These are phyloP conservation scores for Pouteria glomerata DNA, from an alignment of 148 eudicot species.

Conservation along the genomic window DNA sequence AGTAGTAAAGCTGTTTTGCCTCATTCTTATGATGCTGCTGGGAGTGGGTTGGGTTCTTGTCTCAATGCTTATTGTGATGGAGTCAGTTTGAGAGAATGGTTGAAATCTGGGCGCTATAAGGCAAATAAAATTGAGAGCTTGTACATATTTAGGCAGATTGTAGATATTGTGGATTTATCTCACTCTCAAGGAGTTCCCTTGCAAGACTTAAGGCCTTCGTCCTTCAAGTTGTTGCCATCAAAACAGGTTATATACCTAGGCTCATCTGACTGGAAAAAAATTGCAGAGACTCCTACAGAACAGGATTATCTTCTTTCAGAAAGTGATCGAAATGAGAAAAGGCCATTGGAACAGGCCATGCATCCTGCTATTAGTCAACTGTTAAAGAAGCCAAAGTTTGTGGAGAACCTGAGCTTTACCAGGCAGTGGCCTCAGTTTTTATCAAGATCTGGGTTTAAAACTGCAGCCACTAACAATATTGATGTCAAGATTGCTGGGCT, in stretches of 20 bases:
- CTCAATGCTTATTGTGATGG: conserved; percentile 30
- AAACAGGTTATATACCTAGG: conserved; percentile 58
- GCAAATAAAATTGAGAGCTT: conserved; percentile 46
- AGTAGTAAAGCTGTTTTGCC: conserved; percentile 15
- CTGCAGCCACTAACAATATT: conserved; percentile 16
- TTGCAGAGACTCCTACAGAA: conserved; percentile 15
- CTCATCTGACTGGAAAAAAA: conserved; percentile 33
- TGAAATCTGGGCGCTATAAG: conserved; percentile 38
- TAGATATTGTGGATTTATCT: conserved; percentile 54
- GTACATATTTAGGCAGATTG: conserved; percentile 55
- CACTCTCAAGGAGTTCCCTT: conserved; percentile 68
- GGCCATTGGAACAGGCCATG: conserved; percentile 40
- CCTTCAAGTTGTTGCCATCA: conserved; percentile 58
- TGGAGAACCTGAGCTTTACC: conserved; percentile 29
- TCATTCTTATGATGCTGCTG: conserved; percentile 11
- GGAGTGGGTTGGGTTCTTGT: conserved; percentile 14
- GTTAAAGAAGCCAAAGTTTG: conserved; percentile 53
- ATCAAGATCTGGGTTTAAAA: conserved; percentile 29
- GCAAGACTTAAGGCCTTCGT: conserved; percentile 71
- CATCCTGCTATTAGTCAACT: conserved; percentile 21
- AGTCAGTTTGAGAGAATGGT: conserved; percentile 76
- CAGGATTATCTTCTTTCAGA: conserved; percentile 27
- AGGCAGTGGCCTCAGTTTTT: conserved; percentile 46
- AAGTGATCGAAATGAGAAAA: conserved; percentile 31
- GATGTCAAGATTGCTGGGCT: conserved; percentile 27